A percentile compares a stretch with the other conserved stretches of the same genome.
These are phyloP conservation scores for Mollisia scopiformis DNA, from an alignment of 2,329 filamentous ascomycete genomes.

Conservation along the genomic window DNA sequence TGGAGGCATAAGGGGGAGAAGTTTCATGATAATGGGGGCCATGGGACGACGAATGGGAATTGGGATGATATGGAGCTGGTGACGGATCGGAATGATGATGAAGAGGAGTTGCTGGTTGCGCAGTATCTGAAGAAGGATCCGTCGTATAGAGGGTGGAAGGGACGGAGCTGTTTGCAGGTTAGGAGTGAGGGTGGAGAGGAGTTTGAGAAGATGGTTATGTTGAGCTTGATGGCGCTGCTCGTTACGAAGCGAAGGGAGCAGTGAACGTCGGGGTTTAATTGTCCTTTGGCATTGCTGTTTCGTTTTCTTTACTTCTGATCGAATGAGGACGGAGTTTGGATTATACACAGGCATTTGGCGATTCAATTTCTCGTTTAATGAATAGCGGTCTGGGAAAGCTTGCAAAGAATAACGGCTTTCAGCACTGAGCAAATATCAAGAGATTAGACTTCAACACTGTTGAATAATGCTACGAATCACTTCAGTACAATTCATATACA, in stretches of 20 bases:
- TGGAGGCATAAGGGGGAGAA: slow-evolving; percentile 8
- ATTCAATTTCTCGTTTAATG: no score
- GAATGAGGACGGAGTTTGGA: no score
- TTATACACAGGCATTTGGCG: no score
- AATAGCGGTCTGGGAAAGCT: no score
- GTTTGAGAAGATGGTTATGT: slow-evolving; percentile 13
- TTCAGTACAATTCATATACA: no score
- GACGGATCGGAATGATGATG: slow-evolving; percentile 1
- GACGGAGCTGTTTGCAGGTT: neutral
- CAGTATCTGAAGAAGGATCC: slow-evolving; percentile 8
- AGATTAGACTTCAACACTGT: no score
- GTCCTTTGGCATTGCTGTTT: neutral
- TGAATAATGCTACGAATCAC: no score
- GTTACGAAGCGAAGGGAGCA: neutral
- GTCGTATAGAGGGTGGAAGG: slow-evolving; percentile 1
- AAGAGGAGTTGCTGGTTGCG: slow-evolving; percentile 4
- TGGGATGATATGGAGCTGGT: slow-evolving; percentile 14
- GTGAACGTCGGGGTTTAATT: neutral
- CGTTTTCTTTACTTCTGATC: no score
- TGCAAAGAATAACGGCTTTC: no score
- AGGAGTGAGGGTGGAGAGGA: slow-evolving; percentile 4
- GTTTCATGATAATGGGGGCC: neutral
- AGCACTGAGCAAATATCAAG: no score
- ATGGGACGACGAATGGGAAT: slow-evolving; percentile 1
- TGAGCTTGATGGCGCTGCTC: slow-evolving; percentile 11